Evolutionary conservation across 257 asterid species (phyloP).

Genomic region (Petrea volubilis): DNA sequence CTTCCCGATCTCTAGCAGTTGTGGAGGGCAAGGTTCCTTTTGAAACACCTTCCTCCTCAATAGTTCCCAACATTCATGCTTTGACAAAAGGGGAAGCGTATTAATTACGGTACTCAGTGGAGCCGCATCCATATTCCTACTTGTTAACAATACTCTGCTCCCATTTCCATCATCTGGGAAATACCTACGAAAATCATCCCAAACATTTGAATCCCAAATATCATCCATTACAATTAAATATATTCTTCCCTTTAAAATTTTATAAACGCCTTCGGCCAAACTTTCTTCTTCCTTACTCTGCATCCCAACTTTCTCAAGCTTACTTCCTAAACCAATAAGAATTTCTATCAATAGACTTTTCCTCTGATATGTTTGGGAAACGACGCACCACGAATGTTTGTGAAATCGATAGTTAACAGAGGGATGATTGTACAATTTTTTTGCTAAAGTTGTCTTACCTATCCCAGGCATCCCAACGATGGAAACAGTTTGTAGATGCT

Average conservation of each 20-base stretch:
- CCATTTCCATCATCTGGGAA: conserved; percentile 29
- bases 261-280: conserved; percentile 10
- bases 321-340: background rate
- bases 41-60: no score
- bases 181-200: conserved; percentile 13
- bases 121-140: no score
- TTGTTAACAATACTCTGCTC: no score
- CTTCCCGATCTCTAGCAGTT: no score
- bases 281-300: conserved; percentile 16
- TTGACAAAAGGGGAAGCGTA: no score
- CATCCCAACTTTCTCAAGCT: background rate
- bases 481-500: no score
- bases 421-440: conserved; percentile 23
- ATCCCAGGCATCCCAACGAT: no score
- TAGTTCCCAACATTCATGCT: no score
- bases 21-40: no score
- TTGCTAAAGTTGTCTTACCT: no score
- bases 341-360: conserved; percentile 23
- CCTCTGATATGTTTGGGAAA: conserved; percentile 26
- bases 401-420: conserved; percentile 17
- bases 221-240: conserved; percentile 46
- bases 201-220: conserved; percentile 31
- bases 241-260: conserved; percentile 21
- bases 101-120: no score
- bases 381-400: conserved; percentile 24